A percentile compares a stretch with the other conserved stretches of the same genome.
Evolutionary conservation across 257 asterid species (phyloP).

Genomic region (Linaria vulgaris): DNA sequence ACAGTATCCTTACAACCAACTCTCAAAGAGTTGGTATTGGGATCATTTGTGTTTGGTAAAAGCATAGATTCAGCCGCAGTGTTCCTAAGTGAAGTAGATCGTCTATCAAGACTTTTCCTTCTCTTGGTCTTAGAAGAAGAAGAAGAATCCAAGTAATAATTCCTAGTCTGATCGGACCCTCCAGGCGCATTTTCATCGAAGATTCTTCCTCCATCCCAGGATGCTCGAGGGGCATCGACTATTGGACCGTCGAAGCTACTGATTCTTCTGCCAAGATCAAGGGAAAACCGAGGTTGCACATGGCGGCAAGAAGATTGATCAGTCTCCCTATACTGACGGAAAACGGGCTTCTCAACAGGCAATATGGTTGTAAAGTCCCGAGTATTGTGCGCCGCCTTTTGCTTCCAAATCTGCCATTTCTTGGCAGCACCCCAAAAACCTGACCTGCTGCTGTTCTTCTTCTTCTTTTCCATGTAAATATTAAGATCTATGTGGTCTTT

Average conservation of each 20-base stretch:
- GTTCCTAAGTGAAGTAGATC: slow-evolving; percentile 73
- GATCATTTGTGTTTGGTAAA: too few species aligned
- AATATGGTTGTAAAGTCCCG: slow-evolving; percentile 48
- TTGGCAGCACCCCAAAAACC: slow-evolving; percentile 84
- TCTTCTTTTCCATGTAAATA: too few species aligned
- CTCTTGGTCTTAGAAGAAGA: slow-evolving; percentile 55
- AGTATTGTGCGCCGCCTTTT: slow-evolving; percentile 70
- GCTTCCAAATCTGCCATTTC: slow-evolving; percentile 90
- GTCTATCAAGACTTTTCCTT: slow-evolving; percentile 92
- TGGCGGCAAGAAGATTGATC: slow-evolving; percentile 90
- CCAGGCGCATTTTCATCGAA: slow-evolving; percentile 69
- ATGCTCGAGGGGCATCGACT: slow-evolving; percentile 91
- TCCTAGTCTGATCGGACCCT: slow-evolving; percentile 73
- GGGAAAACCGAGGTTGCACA: slow-evolving; percentile 77
- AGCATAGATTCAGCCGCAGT: slow-evolving; percentile 76
- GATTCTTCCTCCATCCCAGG: slow-evolving; percentile 85
- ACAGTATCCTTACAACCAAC: slow-evolving; percentile 69
- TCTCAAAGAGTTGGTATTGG: slow-evolving; percentile 66
- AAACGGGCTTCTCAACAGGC: slow-evolving; percentile 68
- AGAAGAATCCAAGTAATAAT: slow-evolving; percentile 71
- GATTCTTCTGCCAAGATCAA: slow-evolving; percentile 74
- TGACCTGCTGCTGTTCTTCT: slow-evolving; percentile 54
- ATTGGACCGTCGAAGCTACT: slow-evolving; percentile 76
- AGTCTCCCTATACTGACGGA: slow-evolving; percentile 66
- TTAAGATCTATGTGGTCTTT: slow-evolving; percentile 79